These are phyloP conservation scores for Colletotrichum limetticola DNA, from an alignment of 2,329 filamentous ascomycete species.

Conservation along the genomic window DNA sequence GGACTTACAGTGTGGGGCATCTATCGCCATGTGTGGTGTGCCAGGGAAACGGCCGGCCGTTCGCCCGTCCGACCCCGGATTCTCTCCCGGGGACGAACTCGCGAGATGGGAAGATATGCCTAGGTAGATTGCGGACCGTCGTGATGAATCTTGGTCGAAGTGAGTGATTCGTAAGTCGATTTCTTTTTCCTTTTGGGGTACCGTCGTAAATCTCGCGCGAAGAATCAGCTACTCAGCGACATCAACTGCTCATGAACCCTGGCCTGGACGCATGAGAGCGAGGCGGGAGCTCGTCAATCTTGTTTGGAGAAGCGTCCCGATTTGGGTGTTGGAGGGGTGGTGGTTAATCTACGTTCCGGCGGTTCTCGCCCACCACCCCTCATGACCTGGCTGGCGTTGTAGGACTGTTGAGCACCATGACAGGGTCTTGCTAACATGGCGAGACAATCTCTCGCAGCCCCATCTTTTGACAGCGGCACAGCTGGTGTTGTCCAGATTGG, in stretches of 20 bases:
- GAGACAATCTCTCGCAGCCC: neutral
- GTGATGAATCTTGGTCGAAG: too few relatives aligned
- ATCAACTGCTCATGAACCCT: neutral
- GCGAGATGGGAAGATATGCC: neutral
- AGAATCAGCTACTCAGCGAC: neutral
- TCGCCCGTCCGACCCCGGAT: constrained; percentile 15
- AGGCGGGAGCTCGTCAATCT: constrained; percentile 1
- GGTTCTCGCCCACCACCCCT: neutral
- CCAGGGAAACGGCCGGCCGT: constrained; percentile 16
- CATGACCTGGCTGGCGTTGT: neutral
- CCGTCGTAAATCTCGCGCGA: too few relatives aligned
- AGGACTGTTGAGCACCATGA: neutral
- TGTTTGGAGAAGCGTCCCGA: neutral
- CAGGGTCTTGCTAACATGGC: neutral
- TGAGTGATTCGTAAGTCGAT: too few relatives aligned
- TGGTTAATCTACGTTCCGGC: constrained; percentile 8
- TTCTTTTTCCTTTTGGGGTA: too few relatives aligned
- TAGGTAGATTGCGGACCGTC: too few relatives aligned
- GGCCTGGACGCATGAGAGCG: neutral
- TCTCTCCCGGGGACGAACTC: neutral
- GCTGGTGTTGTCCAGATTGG: neutral
- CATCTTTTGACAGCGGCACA: neutral
- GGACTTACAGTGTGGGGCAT: constrained; percentile 2
- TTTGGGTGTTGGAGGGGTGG: neutral
- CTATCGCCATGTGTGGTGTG: neutral